Percentiles rank a stretch among this genome's conserved stretches.
These are phyloP conservation scores for Emmonsia crescens DNA, from an alignment of 2,329 filamentous ascomycete species.

Conservation along the genomic window DNA sequence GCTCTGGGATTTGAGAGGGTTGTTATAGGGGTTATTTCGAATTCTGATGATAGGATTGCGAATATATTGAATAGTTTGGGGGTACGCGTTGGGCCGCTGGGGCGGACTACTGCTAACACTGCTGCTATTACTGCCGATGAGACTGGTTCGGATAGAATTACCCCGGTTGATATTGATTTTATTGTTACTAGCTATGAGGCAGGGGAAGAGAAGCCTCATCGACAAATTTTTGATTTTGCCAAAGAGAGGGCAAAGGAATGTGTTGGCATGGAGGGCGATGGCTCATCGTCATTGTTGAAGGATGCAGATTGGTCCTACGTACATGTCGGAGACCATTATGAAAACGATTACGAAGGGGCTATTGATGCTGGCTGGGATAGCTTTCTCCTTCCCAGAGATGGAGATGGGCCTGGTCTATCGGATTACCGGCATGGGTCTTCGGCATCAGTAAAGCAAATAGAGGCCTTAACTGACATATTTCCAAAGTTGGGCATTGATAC, in stretches of 20 bases:
- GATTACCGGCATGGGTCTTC: background rate
- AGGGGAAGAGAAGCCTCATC: constrained; percentile 34
- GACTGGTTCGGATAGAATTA: constrained; percentile 14
- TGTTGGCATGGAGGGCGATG: background rate
- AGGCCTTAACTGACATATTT: constrained; percentile 7
- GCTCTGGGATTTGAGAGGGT: constrained; percentile 24
- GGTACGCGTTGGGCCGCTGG: constrained; percentile 28
- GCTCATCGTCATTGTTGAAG: background rate
- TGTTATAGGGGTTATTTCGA: constrained; percentile 34
- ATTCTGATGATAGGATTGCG: constrained; percentile 36
- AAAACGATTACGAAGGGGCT: constrained; percentile 33
- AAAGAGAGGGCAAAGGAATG: constrained; percentile 20
- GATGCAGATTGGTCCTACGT: constrained; percentile 22
- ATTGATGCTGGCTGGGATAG: constrained; percentile 28
- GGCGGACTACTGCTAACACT: constrained; percentile 15
- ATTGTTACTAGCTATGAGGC: constrained; percentile 39
- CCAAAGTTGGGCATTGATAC: constrained; percentile 4
- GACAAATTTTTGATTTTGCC: constrained; percentile 31
- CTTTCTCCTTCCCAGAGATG: constrained; percentile 11
- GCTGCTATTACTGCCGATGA: background rate
- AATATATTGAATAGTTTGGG: constrained; percentile 31
- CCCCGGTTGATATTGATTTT: constrained; percentile 30
- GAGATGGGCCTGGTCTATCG: background rate
- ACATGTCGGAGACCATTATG: constrained; percentile 37
- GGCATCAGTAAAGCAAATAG: constrained; percentile 4